phyloP scores from a whole-genome alignment of 1,284 basidiomycete species.

The Nidula niveotomentosa region DNA sequence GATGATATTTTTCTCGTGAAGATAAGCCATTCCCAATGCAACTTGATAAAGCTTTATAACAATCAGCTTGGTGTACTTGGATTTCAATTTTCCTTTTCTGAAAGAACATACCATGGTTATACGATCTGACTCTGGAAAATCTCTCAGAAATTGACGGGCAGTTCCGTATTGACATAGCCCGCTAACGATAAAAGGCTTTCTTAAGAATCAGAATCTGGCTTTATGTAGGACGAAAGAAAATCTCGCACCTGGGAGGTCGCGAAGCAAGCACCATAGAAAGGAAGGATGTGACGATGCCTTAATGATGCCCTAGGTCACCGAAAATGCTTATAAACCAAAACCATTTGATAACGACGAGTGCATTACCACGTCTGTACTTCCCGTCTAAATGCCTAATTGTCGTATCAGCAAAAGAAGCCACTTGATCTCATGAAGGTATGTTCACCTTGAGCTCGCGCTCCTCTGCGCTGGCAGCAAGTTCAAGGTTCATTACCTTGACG shows the following conservation, averaged over 20 bases:
- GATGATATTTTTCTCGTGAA: neutral
- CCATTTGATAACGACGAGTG: neutral
- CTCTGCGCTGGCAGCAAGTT: neutral
- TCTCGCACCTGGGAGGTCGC: neutral
- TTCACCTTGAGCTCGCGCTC: neutral
- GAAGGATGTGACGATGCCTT: neutral
- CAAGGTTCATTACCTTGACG: neutral
- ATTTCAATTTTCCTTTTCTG: neutral
- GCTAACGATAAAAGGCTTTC: neutral
- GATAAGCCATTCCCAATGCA: neutral
- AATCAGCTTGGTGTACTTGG: neutral
- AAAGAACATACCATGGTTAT: neutral
- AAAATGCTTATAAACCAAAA: neutral
- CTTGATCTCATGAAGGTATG: too few relatives aligned
- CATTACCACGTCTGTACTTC: neutral
- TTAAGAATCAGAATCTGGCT: neutral
- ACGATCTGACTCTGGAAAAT: neutral
- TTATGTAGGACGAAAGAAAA: neutral
- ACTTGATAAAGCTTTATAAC: neutral
- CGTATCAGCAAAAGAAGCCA: too few relatives aligned
- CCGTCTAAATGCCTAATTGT: neutral
- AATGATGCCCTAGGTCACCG: neutral
- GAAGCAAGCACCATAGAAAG: neutral
- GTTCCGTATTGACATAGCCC: neutral
- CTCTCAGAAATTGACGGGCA: neutral